Conservation (phyloP, 1,284 basidiomycete genomes). For the Coniferiporia weirii region DNA sequence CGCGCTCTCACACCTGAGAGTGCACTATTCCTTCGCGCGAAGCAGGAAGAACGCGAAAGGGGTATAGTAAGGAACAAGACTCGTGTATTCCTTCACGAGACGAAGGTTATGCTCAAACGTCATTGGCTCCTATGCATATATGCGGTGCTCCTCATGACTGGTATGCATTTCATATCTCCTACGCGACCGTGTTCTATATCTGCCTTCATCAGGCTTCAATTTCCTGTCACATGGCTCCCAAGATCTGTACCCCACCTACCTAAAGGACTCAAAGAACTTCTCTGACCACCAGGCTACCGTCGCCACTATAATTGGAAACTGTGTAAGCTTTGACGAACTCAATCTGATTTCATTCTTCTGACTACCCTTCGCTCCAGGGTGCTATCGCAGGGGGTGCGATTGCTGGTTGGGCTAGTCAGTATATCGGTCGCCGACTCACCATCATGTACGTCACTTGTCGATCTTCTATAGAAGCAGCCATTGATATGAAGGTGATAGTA, state of each 20-base stretch:
- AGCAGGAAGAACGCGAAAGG: constrained; percentile 40
- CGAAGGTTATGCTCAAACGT: constrained; percentile 67
- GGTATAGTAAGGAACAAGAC: constrained; percentile 50
- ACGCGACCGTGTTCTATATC: not conserved
- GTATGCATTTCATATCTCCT: constrained; percentile 35
- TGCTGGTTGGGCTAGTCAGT: constrained; percentile 78
- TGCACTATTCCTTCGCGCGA: constrained; percentile 64
- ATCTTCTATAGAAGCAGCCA: constrained; percentile 1
- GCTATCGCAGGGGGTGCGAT: constrained; percentile 75
- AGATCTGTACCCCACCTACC: constrained; percentile 80
- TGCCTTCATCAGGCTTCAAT: constrained; percentile 65
- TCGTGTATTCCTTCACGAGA: constrained; percentile 69
- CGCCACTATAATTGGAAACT: constrained; percentile 90
- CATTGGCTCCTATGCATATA: constrained; percentile 90
- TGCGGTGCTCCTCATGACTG: constrained; percentile 73
- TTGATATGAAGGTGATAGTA: constrained; percentile 28
- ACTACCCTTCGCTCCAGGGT: constrained; percentile 44
- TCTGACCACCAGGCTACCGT: constrained; percentile 59
- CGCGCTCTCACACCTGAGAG: constrained; percentile 79
- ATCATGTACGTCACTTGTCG: constrained; percentile 52
- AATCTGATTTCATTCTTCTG: constrained; percentile 1
- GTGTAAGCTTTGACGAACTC: constrained; percentile 40
- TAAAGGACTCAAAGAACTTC: constrained; percentile 59
- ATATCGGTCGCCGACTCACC: constrained; percentile 82
- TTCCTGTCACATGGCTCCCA: constrained; percentile 89